Percentiles rank a stretch among this genome's conserved stretches.
These are phyloP conservation scores for Amphirosellinia nigrospora DNA, from an alignment of 495 filamentous ascomycete genomes.

Conservation along the genomic window DNA sequence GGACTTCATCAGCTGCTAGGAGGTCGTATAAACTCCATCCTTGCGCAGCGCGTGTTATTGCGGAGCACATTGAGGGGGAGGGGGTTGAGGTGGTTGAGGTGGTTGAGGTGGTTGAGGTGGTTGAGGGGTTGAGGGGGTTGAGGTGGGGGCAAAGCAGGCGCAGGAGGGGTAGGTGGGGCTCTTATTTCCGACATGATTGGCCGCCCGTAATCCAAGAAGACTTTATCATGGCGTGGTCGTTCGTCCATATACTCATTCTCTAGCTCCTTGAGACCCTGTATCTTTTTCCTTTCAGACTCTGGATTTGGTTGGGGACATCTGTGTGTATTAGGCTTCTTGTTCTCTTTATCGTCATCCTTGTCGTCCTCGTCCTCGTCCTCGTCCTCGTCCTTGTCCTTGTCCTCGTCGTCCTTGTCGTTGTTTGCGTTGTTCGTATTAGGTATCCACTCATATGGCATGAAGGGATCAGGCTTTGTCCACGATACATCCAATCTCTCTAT, in stretches of 20 bases:
- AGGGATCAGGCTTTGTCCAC: conserved; percentile 10
- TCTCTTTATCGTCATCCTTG: background rate
- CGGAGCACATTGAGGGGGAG: too few species aligned
- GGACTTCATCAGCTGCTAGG: conserved; percentile 18
- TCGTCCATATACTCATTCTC: background rate
- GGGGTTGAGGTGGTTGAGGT: too few species aligned
- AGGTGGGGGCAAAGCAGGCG: background rate
- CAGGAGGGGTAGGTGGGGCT: background rate
- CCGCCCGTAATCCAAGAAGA: background rate
- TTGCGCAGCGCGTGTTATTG: too few species aligned
- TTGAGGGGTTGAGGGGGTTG: too few species aligned
- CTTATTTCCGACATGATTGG: conserved; percentile 6
- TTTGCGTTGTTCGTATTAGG: background rate
- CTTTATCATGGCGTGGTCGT: background rate
- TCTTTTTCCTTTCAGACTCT: background rate
- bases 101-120: too few species aligned
- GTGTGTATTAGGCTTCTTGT: background rate
- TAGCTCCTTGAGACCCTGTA: background rate
- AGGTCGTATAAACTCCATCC: too few species aligned
- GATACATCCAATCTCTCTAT: conserved; percentile 8
- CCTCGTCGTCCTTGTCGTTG: background rate
- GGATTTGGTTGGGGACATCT: background rate
- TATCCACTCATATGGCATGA: conserved; percentile 15
- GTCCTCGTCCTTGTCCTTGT: background rate
- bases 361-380: background rate